Percentiles rank a stretch among this genome's conserved stretches.
These are phyloP conservation scores for Globisporangium irregulare DNA, from an alignment of 352 stramenopile genomes.

Conservation along the genomic window DNA sequence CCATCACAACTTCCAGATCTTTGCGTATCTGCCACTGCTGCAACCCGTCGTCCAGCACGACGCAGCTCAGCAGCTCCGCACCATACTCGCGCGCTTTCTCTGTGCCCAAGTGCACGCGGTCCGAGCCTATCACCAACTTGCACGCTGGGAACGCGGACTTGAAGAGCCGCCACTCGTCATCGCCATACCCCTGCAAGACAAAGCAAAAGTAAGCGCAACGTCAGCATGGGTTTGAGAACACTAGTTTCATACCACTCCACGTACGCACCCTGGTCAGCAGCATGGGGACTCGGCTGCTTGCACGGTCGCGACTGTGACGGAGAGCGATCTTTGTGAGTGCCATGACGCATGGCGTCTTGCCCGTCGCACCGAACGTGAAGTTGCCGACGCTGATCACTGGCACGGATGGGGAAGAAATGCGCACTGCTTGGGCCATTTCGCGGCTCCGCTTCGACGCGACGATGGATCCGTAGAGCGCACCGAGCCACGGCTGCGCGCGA, in stretches of 20 bases:
- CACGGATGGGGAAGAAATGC: conserved; percentile 29
- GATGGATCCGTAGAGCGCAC: conserved; percentile 36
- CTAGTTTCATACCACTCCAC: neutral
- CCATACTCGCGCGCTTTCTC: conserved; percentile 13
- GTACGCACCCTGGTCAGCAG: conserved; percentile 45
- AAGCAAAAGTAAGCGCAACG: neutral
- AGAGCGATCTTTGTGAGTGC: conserved; percentile 33
- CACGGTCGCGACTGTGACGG: neutral
- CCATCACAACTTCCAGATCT: conserved; percentile 70
- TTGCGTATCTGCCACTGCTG: conserved; percentile 66
- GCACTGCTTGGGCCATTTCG: conserved; percentile 21
- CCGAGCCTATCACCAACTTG: conserved; percentile 36
- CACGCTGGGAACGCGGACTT: conserved; percentile 37
- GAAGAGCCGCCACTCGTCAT: conserved; percentile 71
- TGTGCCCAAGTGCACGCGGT: conserved; percentile 28
- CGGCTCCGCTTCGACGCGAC: conserved; percentile 30
- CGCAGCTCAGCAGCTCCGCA: conserved; percentile 26
- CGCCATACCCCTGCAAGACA: conserved; percentile 41
- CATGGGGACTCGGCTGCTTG: conserved; percentile 26
- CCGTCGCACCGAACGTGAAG: conserved; percentile 68
- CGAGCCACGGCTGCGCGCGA: conserved; percentile 29
- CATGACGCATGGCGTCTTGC: conserved; percentile 65
- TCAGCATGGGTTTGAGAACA: neutral
- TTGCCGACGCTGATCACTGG: conserved; percentile 69
- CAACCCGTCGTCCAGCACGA: conserved; percentile 64